Evolutionary conservation across 2,329 filamentous ascomycete species (phyloP), one percentile per base, ranked within the genome.

Genomic region (Fusarium stilboides): DNA sequence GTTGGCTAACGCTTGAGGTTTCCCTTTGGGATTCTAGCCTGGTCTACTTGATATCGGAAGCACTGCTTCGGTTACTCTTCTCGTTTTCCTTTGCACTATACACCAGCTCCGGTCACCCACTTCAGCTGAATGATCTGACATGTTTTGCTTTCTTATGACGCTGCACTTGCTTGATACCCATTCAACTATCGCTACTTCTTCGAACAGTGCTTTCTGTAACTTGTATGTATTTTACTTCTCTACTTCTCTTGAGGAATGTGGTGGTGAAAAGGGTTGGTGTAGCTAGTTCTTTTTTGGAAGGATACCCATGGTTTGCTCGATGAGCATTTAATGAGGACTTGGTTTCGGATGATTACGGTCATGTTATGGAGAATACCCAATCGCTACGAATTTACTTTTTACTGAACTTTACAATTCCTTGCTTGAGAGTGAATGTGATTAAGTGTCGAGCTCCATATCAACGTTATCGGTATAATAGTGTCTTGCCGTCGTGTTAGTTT

Each of bases 21-120:
- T 72, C 66, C 60, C 66, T 67, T 37, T 63, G 57, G 70, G 70
- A 69, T 62, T 69, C 50, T 77, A 79, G 77, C 68, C 65, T 79
- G 78, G 78, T 79, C 77, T 67, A 79, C 76, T 75, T 79, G 77
- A 79, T 78, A 66, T 76, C 71, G 66, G 71, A 63, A 68, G 65
- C 65, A 57, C 43, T 46, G 40, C 47, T 59, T 45, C 39, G 14
- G 19, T 34, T 62, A 51, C 57, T 62, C 57, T 31, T 56, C 56
- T 71, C 69, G 70, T 72, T 59, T 65, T 73, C 62, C 65, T 60
- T 55, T 61, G 57, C 56, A 56, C 67, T 55, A 43, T 51, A 45
- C 43, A 43, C 50, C 47, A 19, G 24, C 37, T 44, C 45, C n/a
- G 15, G 43, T 60, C 60, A 15, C 60, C 46, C 40, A 44, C 45